A percentile compares a stretch with the other conserved stretches of the same genome.
Conservation (phyloP, 306 rosid genomes). For the Castanopsis chinensis region DNA sequence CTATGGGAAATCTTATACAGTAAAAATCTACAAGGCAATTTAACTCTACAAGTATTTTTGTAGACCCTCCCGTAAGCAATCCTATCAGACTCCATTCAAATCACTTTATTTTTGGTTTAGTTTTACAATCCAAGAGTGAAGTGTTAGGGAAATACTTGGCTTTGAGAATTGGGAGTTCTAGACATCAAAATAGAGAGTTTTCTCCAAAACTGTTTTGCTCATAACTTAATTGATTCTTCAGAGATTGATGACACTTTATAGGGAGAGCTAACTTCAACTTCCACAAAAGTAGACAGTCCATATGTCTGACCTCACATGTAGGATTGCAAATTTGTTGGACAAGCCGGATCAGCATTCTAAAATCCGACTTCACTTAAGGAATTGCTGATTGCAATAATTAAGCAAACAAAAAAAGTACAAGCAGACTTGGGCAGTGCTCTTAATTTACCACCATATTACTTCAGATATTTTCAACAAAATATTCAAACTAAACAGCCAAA, state of each 20-base stretch:
- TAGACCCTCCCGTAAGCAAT: not conserved
- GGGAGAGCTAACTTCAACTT: not conserved
- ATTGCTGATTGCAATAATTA: not conserved
- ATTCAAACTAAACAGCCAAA: not conserved
- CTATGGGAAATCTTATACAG: not conserved
- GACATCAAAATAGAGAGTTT: too few relatives aligned
- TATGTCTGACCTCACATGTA: not conserved
- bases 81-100: not conserved
- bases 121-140: too few relatives aligned
- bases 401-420: not conserved
- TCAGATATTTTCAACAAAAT: not conserved
- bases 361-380: not conserved
- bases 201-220: too few relatives aligned
- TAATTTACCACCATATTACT: not conserved
- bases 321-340: not conserved
- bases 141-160: too few relatives aligned
- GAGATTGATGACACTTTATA: not conserved
- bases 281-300: not conserved
- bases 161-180: too few relatives aligned
- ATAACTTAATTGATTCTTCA: too few relatives aligned
- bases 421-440: not conserved
- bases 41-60: not conserved
- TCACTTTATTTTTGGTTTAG: not conserved
- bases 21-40: not conserved
- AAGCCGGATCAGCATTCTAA: not conserved